Evolutionary conservation across 208 protist species (phyloP).

Genomic region (Acanthamoeba healyi): DNA sequence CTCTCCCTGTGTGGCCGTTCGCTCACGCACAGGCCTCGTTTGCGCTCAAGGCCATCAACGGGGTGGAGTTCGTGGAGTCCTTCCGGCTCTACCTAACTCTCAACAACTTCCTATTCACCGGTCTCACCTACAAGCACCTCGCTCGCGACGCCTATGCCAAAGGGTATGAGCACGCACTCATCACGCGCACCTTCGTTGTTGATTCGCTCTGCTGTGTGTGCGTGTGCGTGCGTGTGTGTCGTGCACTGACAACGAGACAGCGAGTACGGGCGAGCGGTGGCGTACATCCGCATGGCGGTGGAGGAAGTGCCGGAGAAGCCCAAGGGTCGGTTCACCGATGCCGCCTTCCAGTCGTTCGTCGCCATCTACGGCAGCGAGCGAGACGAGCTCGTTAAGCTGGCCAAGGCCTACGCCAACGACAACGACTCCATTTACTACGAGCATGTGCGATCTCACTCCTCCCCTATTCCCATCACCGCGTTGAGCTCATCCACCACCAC

Average conservation of each 20-base stretch:
- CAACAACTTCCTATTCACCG: conserved; percentile 8
- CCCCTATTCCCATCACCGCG: no score
- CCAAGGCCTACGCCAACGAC: neutral
- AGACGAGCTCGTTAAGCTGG: neutral
- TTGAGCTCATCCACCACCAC: no score
- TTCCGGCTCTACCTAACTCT: neutral
- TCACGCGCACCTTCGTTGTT: neutral
- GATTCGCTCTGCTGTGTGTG: neutral
- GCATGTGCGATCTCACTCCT: no score
- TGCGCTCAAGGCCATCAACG: neutral
- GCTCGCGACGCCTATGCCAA: conserved; percentile 24
- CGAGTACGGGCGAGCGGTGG: conserved; percentile 31
- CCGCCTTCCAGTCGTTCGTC: neutral
- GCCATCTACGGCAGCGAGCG: neutral
- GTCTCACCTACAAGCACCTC: conserved; percentile 16
- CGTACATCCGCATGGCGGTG: neutral
- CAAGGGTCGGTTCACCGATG: neutral
- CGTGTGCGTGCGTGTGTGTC: neutral
- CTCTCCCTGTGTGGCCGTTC: neutral
- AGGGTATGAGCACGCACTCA: neutral
- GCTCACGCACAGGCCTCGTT: neutral
- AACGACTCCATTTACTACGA: neutral
- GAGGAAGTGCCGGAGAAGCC: conserved; percentile 37
- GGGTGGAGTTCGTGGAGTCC: neutral
- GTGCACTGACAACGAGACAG: neutral